Conservation (phyloP, 2,329 filamentous ascomycete species). For the Neopestalotiopsis sp. region DNA sequence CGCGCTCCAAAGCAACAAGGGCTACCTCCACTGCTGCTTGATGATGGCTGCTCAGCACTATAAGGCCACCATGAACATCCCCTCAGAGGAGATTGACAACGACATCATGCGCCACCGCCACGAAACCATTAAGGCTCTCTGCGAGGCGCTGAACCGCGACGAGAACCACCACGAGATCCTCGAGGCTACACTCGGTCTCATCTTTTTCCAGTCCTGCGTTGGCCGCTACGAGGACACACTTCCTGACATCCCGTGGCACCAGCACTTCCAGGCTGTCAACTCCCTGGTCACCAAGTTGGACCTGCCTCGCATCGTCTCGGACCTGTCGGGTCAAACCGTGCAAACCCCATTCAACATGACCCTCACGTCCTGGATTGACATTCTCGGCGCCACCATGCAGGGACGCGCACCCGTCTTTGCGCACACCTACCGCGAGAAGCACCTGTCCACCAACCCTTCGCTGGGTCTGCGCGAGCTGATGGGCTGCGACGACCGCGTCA, state of each 20-base stretch:
- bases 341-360: constrained; percentile 95
- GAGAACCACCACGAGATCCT: constrained; percentile 86
- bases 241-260: constrained; percentile 93
- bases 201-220: constrained; percentile 94
- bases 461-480: constrained; percentile 88
- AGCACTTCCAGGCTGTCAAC: constrained; percentile 92
- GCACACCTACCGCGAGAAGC: constrained; percentile 94
- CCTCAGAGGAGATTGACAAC: constrained; percentile 77
- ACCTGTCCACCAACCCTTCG: constrained; percentile 68
- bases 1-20: constrained; percentile 87
- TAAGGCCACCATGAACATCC: constrained; percentile 74
- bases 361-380: constrained; percentile 93
- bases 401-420: constrained; percentile 86
- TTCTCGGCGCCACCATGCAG: constrained; percentile 91
- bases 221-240: constrained; percentile 84
- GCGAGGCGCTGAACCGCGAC: constrained; percentile 79
- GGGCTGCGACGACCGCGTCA: constrained; percentile 96
- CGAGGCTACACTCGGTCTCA: constrained; percentile 91
- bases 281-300: constrained; percentile 86
- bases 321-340: constrained; percentile 60
- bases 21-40: constrained; percentile 93
- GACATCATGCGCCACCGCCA: constrained; percentile 94
- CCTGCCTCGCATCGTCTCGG: constrained; percentile 70
- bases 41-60: constrained; percentile 92
- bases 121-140: constrained; percentile 84